Evolutionary conservation across 352 stramenopile genomes (phyloP).

Genomic region (Globisporangium nunn): DNA sequence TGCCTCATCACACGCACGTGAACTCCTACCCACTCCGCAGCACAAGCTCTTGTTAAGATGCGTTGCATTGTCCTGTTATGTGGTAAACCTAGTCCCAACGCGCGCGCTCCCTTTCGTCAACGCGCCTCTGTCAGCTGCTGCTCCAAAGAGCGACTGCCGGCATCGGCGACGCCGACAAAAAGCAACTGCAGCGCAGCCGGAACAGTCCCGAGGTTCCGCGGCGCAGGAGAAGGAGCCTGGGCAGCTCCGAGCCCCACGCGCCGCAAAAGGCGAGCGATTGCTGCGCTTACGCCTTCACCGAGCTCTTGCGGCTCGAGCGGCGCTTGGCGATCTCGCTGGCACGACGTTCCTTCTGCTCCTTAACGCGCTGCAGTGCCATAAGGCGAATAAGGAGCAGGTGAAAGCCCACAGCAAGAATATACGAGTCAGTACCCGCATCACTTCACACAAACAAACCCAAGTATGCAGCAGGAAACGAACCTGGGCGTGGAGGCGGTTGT

Average conservation of each 20-base stretch:
- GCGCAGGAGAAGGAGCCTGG: neutral
- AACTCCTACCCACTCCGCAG: neutral
- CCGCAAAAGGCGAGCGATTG: neutral
- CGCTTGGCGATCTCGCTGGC: conserved; percentile 97
- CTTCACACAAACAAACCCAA: neutral
- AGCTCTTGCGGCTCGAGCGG: conserved; percentile 94
- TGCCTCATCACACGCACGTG: no score
- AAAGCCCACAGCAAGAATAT: conserved; percentile 29
- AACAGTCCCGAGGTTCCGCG: neutral
- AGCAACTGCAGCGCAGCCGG: conserved; percentile 4
- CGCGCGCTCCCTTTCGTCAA: neutral
- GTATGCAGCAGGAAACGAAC: conserved; percentile 27
- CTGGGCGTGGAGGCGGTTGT: conserved; percentile 96
- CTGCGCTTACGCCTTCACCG: conserved; percentile 82
- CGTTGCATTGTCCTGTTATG: conserved; percentile 25
- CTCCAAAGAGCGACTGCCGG: neutral
- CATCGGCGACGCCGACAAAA: neutral
- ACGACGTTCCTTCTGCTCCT: conserved; percentile 97
- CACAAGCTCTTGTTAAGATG: conserved; percentile 6
- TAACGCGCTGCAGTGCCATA: conserved; percentile 95
- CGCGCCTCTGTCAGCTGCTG: neutral
- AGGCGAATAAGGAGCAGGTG: conserved; percentile 89
- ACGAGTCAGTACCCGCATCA: conserved; percentile 28
- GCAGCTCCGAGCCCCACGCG: neutral
- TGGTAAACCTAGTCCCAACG: conserved; percentile 16